These are phyloP conservation scores for Fraxinus sp. DNA, from an alignment of 305 asterid species.

Conservation along the genomic window DNA sequence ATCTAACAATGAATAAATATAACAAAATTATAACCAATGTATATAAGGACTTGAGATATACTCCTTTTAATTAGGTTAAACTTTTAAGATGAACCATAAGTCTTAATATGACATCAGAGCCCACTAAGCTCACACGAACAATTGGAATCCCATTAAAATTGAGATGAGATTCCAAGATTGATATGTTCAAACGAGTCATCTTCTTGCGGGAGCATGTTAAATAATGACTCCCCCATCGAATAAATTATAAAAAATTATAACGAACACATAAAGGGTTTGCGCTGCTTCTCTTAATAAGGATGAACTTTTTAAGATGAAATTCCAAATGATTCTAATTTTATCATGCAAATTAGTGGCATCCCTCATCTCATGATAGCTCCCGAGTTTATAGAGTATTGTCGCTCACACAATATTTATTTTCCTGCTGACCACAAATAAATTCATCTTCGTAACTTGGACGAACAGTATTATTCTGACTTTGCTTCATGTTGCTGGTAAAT, in stretches of 20 bases:
- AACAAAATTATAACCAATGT: neutral
- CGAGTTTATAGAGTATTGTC: neutral
- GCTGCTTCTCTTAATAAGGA: neutral
- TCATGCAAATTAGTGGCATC: neutral
- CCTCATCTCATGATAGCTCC: neutral
- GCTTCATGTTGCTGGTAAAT: slow-evolving; percentile 18
- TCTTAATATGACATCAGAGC: neutral
- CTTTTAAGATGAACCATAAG: neutral
- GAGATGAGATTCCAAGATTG: neutral
- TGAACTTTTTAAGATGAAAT: neutral
- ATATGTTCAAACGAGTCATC: neutral
- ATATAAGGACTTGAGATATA: neutral
- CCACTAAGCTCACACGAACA: neutral
- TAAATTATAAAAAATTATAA: neutral
- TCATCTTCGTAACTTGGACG: neutral
- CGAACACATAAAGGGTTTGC: neutral
- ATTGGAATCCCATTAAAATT: neutral
- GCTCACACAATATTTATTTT: neutral
- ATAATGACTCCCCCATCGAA: neutral
- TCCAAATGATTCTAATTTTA: neutral
- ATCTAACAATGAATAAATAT: neutral
- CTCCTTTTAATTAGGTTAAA: neutral
- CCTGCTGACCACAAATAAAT: neutral
- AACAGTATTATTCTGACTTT: neutral
- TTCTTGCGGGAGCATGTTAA: neutral